Evolutionary conservation across 192 early-diverging fungal genomes (phyloP).

Genomic region (Backusella psychrophila): DNA sequence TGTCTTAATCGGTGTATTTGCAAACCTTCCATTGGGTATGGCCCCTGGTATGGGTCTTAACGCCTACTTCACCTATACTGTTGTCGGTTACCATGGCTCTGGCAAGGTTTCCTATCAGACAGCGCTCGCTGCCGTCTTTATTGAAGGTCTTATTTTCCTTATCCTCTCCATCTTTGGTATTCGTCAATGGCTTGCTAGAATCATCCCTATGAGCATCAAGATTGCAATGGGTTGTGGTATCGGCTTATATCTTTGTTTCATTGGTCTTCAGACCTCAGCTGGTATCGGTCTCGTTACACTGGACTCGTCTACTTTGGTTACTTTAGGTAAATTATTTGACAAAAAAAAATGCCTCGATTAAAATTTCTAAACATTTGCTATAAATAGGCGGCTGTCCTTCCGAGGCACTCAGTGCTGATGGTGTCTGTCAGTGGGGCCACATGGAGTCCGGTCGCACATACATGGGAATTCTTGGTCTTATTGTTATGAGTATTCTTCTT

Average conservation of each 20-base stretch:
- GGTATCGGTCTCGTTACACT: slow-evolving; percentile 75
- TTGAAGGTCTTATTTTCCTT: slow-evolving; percentile 82
- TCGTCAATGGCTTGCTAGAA: slow-evolving; percentile 76
- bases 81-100: slow-evolving; percentile 78
- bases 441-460: slow-evolving; percentile 66
- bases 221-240: slow-evolving; percentile 75
- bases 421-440: slow-evolving; percentile 53
- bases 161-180: slow-evolving; percentile 71
- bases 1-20: slow-evolving; percentile 64
- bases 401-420: slow-evolving; percentile 53
- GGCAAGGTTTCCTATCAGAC: slow-evolving; percentile 70
- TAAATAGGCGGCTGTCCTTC: slow-evolving; percentile 52
- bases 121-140: slow-evolving; percentile 73
- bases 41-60: slow-evolving; percentile 83
- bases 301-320: slow-evolving; percentile 64
- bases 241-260: slow-evolving; percentile 76
- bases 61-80: slow-evolving; percentile 82
- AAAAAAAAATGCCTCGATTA: neutral
- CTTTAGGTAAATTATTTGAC: slow-evolving; percentile 38
- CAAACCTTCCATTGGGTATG: slow-evolving; percentile 77
- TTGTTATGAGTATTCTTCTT: slow-evolving; percentile 64
- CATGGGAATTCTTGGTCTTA: slow-evolving; percentile 61
- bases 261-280: slow-evolving; percentile 76
- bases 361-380: neutral
- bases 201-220: slow-evolving; percentile 71